Percentiles rank a stretch among this genome's conserved stretches.
phyloP scores from a whole-genome alignment of 2,329 filamentous ascomycete species.

The Dendryphion nanum region DNA sequence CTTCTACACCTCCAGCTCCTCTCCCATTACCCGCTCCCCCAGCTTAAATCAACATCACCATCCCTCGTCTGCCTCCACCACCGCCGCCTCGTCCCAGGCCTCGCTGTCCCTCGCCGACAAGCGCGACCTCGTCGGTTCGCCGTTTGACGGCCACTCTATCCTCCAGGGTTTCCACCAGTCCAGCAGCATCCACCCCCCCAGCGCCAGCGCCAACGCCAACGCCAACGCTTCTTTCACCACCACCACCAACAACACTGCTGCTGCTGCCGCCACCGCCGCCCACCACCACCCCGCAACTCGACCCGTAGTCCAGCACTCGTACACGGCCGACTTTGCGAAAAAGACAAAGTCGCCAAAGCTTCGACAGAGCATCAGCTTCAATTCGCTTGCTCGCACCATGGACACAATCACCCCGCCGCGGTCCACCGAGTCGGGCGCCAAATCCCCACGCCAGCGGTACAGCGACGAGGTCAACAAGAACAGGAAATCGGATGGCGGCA shows the following conservation, averaged over 20 bases:
- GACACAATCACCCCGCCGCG: slow-evolving; percentile 38
- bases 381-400: slow-evolving; percentile 44
- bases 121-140: slow-evolving; percentile 38
- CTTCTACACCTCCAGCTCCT: not conserved
- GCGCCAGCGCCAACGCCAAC: slow-evolving; percentile 5
- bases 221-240: slow-evolving; percentile 2
- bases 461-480: slow-evolving; percentile 38
- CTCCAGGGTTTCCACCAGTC: slow-evolving; percentile 37
- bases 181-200: slow-evolving; percentile 34
- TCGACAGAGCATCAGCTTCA: slow-evolving; percentile 44
- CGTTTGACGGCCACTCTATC: slow-evolving; percentile 33
- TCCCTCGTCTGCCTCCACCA: slow-evolving; percentile 3
- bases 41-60: not conserved
- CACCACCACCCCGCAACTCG: slow-evolving; percentile 19
- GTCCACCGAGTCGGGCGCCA: slow-evolving; percentile 19
- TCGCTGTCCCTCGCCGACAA: too few relatives aligned
- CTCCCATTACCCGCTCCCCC: not conserved
- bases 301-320: slow-evolving; percentile 26
- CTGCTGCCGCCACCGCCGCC: slow-evolving; percentile 26
- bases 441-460: slow-evolving; percentile 40
- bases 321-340: slow-evolving; percentile 22
- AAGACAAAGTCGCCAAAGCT: slow-evolving; percentile 30
- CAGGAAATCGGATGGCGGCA: slow-evolving; percentile 34
- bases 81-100: slow-evolving; percentile 6
- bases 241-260: slow-evolving; percentile 36